Percentiles rank a stretch among this genome's conserved stretches.
Conservation (phyloP, 2,329 filamentous ascomycete species). For the Mycocentrospora acerina region DNA sequence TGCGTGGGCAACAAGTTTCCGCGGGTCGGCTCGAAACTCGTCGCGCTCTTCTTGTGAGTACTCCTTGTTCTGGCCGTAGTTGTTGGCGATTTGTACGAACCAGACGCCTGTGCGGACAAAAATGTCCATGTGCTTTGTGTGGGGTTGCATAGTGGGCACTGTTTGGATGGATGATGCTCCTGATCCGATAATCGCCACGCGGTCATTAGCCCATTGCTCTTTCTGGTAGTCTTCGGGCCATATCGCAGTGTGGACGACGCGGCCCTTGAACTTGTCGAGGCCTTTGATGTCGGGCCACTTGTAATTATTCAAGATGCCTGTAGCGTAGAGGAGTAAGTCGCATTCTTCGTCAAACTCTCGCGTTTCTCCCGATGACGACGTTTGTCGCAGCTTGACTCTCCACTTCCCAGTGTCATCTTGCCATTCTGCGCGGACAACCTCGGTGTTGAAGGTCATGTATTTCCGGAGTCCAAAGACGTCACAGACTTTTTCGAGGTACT, state of each 20-base stretch:
- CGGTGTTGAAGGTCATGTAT: slow-evolving; percentile 55
- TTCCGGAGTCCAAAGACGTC: slow-evolving; percentile 52
- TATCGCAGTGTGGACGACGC: slow-evolving; percentile 46
- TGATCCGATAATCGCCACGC: slow-evolving; percentile 49
- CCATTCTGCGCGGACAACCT: slow-evolving; percentile 52
- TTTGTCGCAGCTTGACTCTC: slow-evolving; percentile 52
- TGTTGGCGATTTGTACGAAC: slow-evolving; percentile 51
- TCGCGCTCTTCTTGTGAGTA: slow-evolving; percentile 48
- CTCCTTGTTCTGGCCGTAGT: slow-evolving; percentile 48
- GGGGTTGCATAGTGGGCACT: slow-evolving; percentile 51
- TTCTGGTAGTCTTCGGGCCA: slow-evolving; percentile 51
- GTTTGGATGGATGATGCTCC: slow-evolving; percentile 50
- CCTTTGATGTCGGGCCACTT: slow-evolving; percentile 44
- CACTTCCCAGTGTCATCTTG: slow-evolving; percentile 52
- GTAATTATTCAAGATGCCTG: slow-evolving; percentile 47
- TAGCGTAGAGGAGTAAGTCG: slow-evolving; percentile 48
- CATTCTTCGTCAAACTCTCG: slow-evolving; percentile 48
- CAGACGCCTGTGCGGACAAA: slow-evolving; percentile 51
- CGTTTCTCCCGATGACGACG: slow-evolving; percentile 30
- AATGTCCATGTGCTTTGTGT: slow-evolving; percentile 49
- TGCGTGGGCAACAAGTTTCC: slow-evolving; percentile 46
- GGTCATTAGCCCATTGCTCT: slow-evolving; percentile 45
- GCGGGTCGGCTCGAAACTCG: slow-evolving; percentile 46
- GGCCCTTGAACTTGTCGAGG: slow-evolving; percentile 50
- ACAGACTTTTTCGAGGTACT: slow-evolving; percentile 53